Evolutionary conservation across 2,329 filamentous ascomycete genomes (phyloP).

Genomic region (Trichophyton rubrum): DNA sequence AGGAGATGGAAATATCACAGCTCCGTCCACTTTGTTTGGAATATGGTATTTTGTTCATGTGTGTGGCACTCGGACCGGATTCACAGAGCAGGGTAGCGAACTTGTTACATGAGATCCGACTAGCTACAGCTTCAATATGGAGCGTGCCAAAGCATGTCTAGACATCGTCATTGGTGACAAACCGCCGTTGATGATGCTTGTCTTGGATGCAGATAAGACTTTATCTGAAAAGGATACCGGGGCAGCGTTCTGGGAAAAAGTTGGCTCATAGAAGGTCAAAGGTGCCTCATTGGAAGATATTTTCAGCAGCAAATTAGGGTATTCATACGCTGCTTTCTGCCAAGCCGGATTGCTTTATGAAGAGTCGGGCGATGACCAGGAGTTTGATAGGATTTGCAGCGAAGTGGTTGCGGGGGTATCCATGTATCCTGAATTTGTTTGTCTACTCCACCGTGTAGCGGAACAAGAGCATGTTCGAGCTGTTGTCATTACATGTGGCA

Average conservation of each 20-base stretch:
- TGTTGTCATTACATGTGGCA: constrained; percentile 45
- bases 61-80: constrained; percentile 11
- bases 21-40: constrained; percentile 35
- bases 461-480: constrained; percentile 30
- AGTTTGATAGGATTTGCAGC: constrained; percentile 37
- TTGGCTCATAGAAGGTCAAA: constrained; percentile 7
- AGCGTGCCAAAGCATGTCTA: constrained; percentile 20
- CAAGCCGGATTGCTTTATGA: constrained; percentile 45
- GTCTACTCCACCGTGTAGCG: constrained; percentile 29
- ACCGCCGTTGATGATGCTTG: constrained; percentile 35
- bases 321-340: constrained; percentile 44
- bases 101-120: constrained; percentile 29
- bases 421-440: constrained; percentile 39
- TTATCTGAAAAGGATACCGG: constrained; percentile 41
- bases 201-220: constrained; percentile 49
- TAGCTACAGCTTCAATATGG: constrained; percentile 27
- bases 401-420: constrained; percentile 31
- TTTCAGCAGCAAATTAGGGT: constrained; percentile 37
- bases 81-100: not conserved
- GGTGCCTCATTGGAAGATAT: constrained; percentile 28
- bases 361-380: constrained; percentile 25
- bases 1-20: constrained; percentile 33
- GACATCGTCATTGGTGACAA: constrained; percentile 18
- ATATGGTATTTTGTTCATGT: constrained; percentile 38
- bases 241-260: constrained; percentile 37